Base-by-base conservation (phyloP, 495 filamentous ascomycete genomes). In the Gamarada debralockiae region DNA sequence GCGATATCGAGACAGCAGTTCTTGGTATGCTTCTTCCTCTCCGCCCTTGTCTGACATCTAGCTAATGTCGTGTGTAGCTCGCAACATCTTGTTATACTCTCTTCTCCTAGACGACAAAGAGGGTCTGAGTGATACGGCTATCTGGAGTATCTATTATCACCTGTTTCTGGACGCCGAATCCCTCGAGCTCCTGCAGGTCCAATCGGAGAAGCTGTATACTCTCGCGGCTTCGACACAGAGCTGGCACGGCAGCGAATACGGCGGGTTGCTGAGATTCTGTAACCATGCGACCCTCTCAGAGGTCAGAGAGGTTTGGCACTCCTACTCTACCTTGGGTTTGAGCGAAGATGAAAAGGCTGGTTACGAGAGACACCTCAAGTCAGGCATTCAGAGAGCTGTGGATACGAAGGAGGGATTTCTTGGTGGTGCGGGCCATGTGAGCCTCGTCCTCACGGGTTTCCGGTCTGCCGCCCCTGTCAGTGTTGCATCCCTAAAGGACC, bases 71-170 rank as follows among this genome's bases (percentile, higher is more conserved):
- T 29, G 18, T 27, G 2, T 44, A 52, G 50, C 50, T n/a, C 15
- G 50, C 13, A 81, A 83, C 51, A 62, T 81, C 48, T 39, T 83
- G 3, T 50, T 80, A 0, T 63, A 76, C 33, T 71, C 71, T 8
- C 58, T 80, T 2, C 55, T 79, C 34, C 47, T 73, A 3, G 74
- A 78, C 24, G 52, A 69, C 25, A 21, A 39, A 14, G 51, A 66
- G 1, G 58, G 37, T 7, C 48, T 54, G 9, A 55, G 65, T 12
- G 14, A 39, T 23, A 48, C 55, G 1, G 39, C 53, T 20, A 63
- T 80, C 9, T 84, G 77, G 79, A 68, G 75, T 31, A 70, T 82
- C 49, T 83, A 75, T 55, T 81, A 81, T 53, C 66, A 82, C 56
- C 38, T 76, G 21, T 71, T 69, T 46, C 59, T 84, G 5, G 65